Conservation (phyloP, 441 rosid species). For the Gossypium davidsonii region DNA sequence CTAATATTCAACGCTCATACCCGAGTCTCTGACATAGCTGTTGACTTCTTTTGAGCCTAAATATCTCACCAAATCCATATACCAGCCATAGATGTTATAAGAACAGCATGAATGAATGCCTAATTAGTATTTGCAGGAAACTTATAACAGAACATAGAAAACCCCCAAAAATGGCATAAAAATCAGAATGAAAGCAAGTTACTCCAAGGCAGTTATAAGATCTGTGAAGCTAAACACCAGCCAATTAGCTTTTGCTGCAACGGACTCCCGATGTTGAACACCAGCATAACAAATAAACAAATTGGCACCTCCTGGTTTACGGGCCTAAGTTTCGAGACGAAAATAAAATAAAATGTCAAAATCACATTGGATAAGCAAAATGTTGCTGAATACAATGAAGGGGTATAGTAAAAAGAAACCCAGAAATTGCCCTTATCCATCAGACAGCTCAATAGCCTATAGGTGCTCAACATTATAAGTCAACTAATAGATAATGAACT, state of each 20-base stretch:
- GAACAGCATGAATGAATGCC: neutral
- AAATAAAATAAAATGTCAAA: neutral
- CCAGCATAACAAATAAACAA: slow-evolving; percentile 83
- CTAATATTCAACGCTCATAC: neutral
- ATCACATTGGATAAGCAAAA: neutral
- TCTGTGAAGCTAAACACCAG: slow-evolving; percentile 55
- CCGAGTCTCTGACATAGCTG: neutral
- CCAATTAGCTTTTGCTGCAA: slow-evolving; percentile 90
- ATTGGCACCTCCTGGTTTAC: slow-evolving; percentile 79
- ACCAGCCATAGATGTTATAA: neutral
- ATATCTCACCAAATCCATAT: neutral
- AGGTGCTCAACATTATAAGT: neutral
- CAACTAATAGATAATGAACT: neutral
- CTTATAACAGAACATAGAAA: neutral
- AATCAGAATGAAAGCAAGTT: neutral
- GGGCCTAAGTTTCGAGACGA: slow-evolving; percentile 43
- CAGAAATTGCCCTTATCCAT: neutral
- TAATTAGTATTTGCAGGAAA: neutral
- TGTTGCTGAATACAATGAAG: neutral
- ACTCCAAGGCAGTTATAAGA: slow-evolving; percentile 47
- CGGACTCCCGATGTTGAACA: slow-evolving; percentile 73
- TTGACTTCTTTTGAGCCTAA: neutral
- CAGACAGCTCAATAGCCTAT: neutral
- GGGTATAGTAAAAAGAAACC: neutral
- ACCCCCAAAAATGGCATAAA: neutral